Conservation (phyloP, 1,284 basidiomycete species). For the Hortiboletus rubellus region DNA sequence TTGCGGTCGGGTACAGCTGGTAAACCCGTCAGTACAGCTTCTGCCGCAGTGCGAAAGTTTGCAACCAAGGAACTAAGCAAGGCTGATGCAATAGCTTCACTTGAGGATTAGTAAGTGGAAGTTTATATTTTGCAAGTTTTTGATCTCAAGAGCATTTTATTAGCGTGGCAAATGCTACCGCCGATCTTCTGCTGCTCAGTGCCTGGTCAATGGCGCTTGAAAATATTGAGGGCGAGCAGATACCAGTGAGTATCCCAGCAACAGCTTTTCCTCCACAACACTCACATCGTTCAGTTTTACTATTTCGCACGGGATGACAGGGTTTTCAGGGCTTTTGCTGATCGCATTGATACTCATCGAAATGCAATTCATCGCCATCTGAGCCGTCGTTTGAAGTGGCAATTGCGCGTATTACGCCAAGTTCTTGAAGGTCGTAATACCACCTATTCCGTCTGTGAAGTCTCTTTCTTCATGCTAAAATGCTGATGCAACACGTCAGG, state of each 20-base stretch:
- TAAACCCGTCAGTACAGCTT: constrained; percentile 67
- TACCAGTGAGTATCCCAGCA: constrained; percentile 53
- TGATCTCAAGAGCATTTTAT: not conserved
- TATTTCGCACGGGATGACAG: constrained; percentile 83
- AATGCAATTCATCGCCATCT: constrained; percentile 49
- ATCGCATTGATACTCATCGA: constrained; percentile 56
- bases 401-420: constrained; percentile 59
- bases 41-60: constrained; percentile 67
- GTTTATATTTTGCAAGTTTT: not conserved
- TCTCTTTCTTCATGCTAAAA: not conserved
- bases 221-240: constrained; percentile 51
- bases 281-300: constrained; percentile 51
- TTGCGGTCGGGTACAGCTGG: constrained; percentile 61
- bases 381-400: constrained; percentile 66
- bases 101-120: constrained; percentile 76
- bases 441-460: constrained; percentile 57
- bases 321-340: constrained; percentile 68
- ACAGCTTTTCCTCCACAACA: not conserved
- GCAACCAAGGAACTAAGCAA: constrained; percentile 76
- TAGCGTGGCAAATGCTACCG: constrained; percentile 79
- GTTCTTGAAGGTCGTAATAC: constrained; percentile 64
- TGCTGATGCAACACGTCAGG: constrained; percentile 41
- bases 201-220: constrained; percentile 66
- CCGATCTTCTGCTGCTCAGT: constrained; percentile 70
- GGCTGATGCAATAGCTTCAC: constrained; percentile 68